Base-by-base conservation (phyloP, 2,329 filamentous ascomycete genomes). In the Aspergillus sp. region DNA sequence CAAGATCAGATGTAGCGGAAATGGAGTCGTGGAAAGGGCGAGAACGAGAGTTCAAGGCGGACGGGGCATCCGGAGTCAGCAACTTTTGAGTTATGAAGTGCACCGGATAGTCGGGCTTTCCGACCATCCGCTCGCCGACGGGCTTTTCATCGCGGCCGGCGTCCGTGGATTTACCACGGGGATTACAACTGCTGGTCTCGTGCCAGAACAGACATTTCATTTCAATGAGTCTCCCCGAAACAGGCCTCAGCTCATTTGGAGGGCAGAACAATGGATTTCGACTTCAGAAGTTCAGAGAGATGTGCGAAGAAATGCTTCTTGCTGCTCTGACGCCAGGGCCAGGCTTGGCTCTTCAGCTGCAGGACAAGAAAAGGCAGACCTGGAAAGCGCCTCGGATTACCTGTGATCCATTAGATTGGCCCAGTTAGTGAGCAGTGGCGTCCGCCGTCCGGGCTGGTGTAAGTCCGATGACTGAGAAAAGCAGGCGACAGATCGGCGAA, bases 81-180 rank as follows among this genome's bases (percentile, higher is more conserved):
- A 45, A 18, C 36, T 18, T 53, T 36, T 36, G 41, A 47, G 12
- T 53, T 51, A 53, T 53, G 57, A 53, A 57, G 15, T 41, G 22
- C 44, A 53, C 39, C 57, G 59, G 59, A 36, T 45, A 43, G 54
- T 60, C 59, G 57, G 59, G 22, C 38, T 17, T 48, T 55, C 54
- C 57, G 57, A 48, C 43, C 39, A 42, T 36, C 42, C 52, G 22
- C 47, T 26, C 49, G 18, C 44, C 44, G 44, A 18, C 39, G 39
- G 15, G 26, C 11, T 20, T 3, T 18, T 7, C 26, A 22, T 26
- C 30, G 5, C 17, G 24, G 32, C 43, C 43, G 43, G 12, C 43
- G 34, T 39, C 42, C 18, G 11, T 12, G 24, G 43, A 26, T 26
- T 9, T 15, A 24, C 47, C 47, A 26, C 47, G 30, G 48, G 48